These are phyloP conservation scores for Phaeotremella fagi DNA, from an alignment of 768 basidiomycete genomes.

Conservation along the genomic window DNA sequence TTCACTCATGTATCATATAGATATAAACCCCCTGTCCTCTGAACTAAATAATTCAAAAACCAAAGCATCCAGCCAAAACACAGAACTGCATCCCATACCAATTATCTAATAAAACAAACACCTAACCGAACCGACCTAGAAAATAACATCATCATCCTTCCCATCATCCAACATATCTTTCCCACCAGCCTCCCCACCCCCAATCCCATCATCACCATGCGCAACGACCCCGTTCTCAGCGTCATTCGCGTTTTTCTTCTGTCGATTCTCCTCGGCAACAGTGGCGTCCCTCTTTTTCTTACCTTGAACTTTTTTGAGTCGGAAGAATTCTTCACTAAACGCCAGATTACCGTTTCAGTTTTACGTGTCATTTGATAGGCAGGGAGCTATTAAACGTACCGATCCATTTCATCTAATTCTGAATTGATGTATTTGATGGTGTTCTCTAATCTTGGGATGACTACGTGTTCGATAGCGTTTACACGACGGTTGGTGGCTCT, in stretches of 20 bases:
- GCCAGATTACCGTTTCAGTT: background rate
- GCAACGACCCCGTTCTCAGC: constrained; percentile 28
- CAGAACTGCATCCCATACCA: no score
- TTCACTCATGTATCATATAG: no score
- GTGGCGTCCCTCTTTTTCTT: constrained; percentile 86
- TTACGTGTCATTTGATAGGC: background rate
- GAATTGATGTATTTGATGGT: constrained; percentile 97
- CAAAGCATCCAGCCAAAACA: no score
- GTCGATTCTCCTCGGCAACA: constrained; percentile 16
- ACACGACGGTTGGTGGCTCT: constrained; percentile 98
- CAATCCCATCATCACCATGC: constrained; percentile 49
- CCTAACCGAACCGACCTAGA: no score
- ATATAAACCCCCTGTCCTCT: no score
- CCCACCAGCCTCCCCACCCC: constrained; percentile 43
- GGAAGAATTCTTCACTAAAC: constrained; percentile 53
- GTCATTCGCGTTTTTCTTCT: constrained; percentile 27
- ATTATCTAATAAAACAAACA: no score
- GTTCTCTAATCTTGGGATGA: constrained; percentile 92
- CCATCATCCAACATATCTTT: constrained; percentile 65
- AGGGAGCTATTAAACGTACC: constrained; percentile 55
- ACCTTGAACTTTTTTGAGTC: constrained; percentile 92
- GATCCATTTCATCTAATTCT: constrained; percentile 97
- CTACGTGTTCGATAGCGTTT: constrained; percentile 95
- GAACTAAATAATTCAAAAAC: no score
- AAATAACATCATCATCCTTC: constrained; percentile 91